Percentiles rank a stretch among this genome's conserved stretches.
Evolutionary conservation across 139 green algal genomes (phyloP).

Genomic region (Edaphochlamys debaryana): DNA sequence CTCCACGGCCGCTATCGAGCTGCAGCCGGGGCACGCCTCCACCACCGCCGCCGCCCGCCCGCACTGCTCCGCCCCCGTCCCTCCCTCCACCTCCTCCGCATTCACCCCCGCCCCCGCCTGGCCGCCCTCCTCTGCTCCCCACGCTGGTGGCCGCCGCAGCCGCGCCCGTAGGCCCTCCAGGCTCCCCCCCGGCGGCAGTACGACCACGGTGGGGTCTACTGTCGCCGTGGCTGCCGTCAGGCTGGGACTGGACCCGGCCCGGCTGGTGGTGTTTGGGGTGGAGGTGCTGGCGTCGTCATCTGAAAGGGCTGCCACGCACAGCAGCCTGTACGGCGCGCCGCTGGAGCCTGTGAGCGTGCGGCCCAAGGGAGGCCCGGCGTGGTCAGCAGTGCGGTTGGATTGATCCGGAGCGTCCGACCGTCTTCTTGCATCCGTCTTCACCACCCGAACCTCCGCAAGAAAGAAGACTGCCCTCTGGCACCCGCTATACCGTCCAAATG

Average conservation of each 20-base stretch:
- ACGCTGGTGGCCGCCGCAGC: neutral
- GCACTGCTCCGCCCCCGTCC: no score
- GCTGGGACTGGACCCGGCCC: neutral
- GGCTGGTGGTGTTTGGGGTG: neutral
- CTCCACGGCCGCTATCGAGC: neutral
- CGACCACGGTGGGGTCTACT: conserved; percentile 5
- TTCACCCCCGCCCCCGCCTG: no score
- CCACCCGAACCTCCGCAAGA: no score
- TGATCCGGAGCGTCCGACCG: no score
- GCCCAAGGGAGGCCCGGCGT: no score
- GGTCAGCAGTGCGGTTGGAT: no score
- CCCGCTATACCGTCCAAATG: no score
- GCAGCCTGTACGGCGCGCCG: conserved; percentile 9
- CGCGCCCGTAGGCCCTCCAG: neutral
- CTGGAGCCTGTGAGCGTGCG: neutral
- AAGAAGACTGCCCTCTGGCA: no score
- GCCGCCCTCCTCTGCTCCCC: no score
- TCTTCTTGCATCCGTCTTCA: no score
- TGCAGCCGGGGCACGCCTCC: neutral
- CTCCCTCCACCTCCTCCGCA: no score
- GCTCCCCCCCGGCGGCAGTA: neutral
- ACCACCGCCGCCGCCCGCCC: neutral
- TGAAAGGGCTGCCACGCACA: neutral
- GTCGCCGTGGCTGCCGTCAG: neutral
- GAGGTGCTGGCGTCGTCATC: neutral